Conservation (phyloP, 805 yeast species). For the Zygoascus biomembranicola region DNA sequence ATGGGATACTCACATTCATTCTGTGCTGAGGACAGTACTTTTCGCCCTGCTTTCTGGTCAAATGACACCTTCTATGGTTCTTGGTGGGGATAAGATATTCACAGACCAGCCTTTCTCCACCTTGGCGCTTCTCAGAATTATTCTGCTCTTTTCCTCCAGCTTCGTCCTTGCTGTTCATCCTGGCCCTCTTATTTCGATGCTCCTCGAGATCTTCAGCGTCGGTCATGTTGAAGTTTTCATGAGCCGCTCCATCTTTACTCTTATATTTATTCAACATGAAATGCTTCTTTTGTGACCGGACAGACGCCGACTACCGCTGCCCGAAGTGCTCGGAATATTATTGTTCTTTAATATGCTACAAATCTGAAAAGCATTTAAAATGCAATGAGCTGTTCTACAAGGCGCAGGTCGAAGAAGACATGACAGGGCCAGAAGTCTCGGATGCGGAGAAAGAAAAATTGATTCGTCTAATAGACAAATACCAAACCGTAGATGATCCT, state of each 20-base stretch:
- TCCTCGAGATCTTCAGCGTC: not conserved
- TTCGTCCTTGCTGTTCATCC: not conserved
- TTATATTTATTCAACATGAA: not conserved
- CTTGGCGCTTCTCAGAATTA: not conserved
- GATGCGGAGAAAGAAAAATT: conserved; percentile 9
- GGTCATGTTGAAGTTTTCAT: not conserved
- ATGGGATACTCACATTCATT: conserved; percentile 5
- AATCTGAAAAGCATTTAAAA: conserved; percentile 8
- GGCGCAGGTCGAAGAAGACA: conserved; percentile 7
- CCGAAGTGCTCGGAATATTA: conserved; percentile 14
- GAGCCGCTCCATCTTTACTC: not conserved
- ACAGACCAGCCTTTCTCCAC: conserved; percentile 15
- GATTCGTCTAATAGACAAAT: conserved; percentile 10
- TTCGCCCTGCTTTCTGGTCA: conserved; percentile 45
- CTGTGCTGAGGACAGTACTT: conserved; percentile 59
- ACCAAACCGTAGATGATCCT: not conserved
- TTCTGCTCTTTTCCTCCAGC: not conserved
- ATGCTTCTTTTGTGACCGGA: conserved; percentile 7
- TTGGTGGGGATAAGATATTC: conserved; percentile 26
- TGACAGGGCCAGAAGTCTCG: not conserved
- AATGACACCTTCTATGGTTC: conserved; percentile 48
- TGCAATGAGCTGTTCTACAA: conserved; percentile 16
- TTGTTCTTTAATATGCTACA: conserved; percentile 16
- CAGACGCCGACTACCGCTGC: conserved; percentile 13
- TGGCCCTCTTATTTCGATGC: not conserved